These are phyloP conservation scores for Oenanthe sinensis DNA, from an alignment of 129 eudicot genomes.

Conservation along the genomic window DNA sequence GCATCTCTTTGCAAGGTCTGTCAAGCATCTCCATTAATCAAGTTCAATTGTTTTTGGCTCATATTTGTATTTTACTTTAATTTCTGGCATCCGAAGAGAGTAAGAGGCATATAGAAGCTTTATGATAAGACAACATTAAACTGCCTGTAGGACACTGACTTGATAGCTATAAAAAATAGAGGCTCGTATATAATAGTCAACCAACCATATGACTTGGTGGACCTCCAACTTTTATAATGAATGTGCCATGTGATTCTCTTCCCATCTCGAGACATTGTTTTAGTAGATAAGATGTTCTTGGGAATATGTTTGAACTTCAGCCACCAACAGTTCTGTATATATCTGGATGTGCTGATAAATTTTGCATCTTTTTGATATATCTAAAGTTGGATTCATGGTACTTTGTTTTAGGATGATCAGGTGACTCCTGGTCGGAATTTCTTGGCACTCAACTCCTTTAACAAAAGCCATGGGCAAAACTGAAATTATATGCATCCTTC, in stretches of 20 bases:
- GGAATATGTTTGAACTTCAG: background rate
- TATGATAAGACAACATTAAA: background rate
- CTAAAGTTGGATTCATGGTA: background rate
- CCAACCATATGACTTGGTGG: background rate
- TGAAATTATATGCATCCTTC: constrained; percentile 18
- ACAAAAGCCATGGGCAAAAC: constrained; percentile 62
- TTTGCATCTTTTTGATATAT: background rate
- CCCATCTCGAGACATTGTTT: background rate
- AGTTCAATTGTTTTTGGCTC: background rate
- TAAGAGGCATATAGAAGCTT: background rate
- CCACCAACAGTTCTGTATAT: background rate
- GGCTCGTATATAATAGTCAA: background rate
- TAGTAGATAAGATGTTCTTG: background rate
- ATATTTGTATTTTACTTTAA: background rate
- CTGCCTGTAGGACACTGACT: background rate
- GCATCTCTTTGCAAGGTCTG: constrained; percentile 71
- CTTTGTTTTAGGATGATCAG: constrained; percentile 64
- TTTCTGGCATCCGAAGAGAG: background rate
- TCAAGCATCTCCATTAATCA: background rate
- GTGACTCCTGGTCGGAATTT: constrained; percentile 50
- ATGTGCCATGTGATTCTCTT: background rate
- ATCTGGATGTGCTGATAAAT: background rate
- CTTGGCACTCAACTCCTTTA: constrained; percentile 57
- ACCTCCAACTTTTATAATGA: background rate
- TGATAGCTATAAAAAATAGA: background rate